Evolutionary conservation across 2,329 filamentous ascomycete species (phyloP), one percentile per base, ranked within the genome.

Genomic region (Bipolaris bicolor): DNA sequence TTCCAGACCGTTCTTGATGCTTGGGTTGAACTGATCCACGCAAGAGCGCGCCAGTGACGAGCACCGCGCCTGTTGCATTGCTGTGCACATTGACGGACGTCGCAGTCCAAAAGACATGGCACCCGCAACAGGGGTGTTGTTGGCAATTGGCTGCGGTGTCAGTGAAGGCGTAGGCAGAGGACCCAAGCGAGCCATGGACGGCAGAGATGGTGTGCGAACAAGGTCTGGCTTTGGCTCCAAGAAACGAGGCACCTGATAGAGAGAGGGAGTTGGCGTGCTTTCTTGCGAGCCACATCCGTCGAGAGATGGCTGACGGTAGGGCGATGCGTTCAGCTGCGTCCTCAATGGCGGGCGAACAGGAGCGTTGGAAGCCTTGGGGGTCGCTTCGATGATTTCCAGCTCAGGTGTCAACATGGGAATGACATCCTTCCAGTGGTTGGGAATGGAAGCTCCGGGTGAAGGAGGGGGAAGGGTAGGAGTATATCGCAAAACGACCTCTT

Each of bases 401-500:
- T 86, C 83, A 11, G 85, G 83, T 15, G 84, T 86, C 59, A 88
- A 78, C 34, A 77, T 71, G 2, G 83, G 84, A 33, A 88, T 80
- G 55, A 87, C 77, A 20, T 74, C 67, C 65, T 77, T 80, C 80
- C 80, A 82, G 44, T 70, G 74, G 65, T 75, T 76, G 20, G 68
- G 68, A 36, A 73, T 70, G 71, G 63, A 62, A 40, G 66, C 71
- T 52, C 76, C 74, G n/a, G 76, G 73, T 36, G 75, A 76, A 9
- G 76, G 58, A 49, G 78, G 75, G 18, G 78, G 78, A 41, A 81
- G 78, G 15, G 79, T 80, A 18, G 92, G 90, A 13, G 90, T 93
- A 70, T 92, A 90, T 77, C 90, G 91, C 64, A 97, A 81, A 51
- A 98, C 91, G 62, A 97, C 89, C 62, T 97, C 91, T 43, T 92